phyloP scores from a whole-genome alignment of 768 basidiomycete genomes.

The Flagelloscypha sp. region DNA sequence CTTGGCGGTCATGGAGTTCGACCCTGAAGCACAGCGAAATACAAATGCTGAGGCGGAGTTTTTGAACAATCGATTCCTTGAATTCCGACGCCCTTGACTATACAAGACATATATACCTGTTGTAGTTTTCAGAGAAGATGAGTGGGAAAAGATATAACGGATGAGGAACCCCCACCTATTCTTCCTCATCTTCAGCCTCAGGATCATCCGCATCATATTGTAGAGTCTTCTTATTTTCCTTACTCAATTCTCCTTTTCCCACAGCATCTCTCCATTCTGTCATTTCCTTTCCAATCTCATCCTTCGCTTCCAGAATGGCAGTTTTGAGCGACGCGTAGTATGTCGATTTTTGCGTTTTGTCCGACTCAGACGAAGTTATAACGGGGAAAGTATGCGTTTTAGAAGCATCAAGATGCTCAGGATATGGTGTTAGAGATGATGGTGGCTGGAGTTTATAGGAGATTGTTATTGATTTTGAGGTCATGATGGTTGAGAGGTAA shows the following conservation, averaged over 20 bases:
- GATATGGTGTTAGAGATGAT: constrained; percentile 9
- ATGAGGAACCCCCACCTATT: too few species aligned
- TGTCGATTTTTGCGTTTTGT: too few species aligned
- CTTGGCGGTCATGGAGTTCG: too few species aligned
- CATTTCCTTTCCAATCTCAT: constrained; percentile 54
- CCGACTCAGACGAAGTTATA: constrained; percentile 8
- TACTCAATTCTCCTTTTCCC: constrained; percentile 52
- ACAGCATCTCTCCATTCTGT: constrained; percentile 71
- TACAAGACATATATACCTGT: too few species aligned
- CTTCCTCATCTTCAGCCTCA: constrained; percentile 39
- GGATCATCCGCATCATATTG: constrained; percentile 36
- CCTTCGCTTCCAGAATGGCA: constrained; percentile 44
- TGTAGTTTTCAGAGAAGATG: constrained; percentile 5
- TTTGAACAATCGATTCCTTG: too few species aligned
- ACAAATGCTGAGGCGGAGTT: too few species aligned
- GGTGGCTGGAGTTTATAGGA: constrained; percentile 18
- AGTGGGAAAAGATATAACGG: background rate
- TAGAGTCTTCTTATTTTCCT: constrained; percentile 40
- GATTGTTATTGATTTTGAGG: too few species aligned
- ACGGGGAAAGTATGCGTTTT: constrained; percentile 19
- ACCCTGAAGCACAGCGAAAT: too few species aligned
- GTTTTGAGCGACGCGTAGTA: constrained; percentile 46
- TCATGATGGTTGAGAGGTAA: too few species aligned
- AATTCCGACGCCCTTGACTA: too few species aligned
- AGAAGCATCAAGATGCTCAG: constrained; percentile 14